Evolutionary conservation across 148 eudicot species (phyloP).

Genomic region (Vaccinium macrocarpon): DNA sequence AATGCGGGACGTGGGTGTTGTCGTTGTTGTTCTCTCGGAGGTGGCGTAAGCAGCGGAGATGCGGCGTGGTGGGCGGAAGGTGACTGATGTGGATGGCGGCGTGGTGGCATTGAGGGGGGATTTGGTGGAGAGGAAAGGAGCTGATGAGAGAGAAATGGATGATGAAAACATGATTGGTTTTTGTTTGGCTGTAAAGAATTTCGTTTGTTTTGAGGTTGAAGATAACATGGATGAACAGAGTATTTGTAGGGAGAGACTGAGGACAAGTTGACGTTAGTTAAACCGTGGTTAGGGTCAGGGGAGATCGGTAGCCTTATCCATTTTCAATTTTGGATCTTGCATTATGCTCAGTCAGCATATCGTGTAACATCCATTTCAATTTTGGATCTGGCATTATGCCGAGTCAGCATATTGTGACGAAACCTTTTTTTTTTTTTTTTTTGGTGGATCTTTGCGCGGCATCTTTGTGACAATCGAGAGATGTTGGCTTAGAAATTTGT

Average conservation of each 20-base stretch:
- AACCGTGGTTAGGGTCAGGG: not conserved
- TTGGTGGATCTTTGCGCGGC: too few relatives aligned
- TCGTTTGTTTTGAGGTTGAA: not conserved
- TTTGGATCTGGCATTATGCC: not conserved
- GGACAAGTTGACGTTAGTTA: not conserved
- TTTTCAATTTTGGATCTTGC: not conserved
- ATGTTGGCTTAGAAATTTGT: too few relatives aligned
- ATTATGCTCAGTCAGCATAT: too few relatives aligned
- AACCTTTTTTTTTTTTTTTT: too few relatives aligned
- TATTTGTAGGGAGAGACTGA: not conserved
- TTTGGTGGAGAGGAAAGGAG: not conserved
- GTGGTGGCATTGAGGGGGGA: not conserved
- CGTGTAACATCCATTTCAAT: too few relatives aligned
- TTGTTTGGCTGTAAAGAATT: not conserved
- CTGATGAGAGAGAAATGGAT: not conserved
- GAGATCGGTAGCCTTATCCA: not conserved
- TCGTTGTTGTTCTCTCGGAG: not conserved
- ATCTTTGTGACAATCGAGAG: too few relatives aligned
- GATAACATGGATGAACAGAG: not conserved
- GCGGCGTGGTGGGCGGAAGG: not conserved
- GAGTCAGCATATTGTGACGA: not conserved
- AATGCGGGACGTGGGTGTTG: not conserved
- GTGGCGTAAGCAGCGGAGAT: constrained; percentile 27
- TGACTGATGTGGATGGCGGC: constrained; percentile 7
- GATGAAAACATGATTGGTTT: not conserved